A percentile compares a stretch with the other conserved stretches of the same genome.
Evolutionary conservation across 2,329 filamentous ascomycete genomes (phyloP).

Genomic region (Fusarium chaquense): DNA sequence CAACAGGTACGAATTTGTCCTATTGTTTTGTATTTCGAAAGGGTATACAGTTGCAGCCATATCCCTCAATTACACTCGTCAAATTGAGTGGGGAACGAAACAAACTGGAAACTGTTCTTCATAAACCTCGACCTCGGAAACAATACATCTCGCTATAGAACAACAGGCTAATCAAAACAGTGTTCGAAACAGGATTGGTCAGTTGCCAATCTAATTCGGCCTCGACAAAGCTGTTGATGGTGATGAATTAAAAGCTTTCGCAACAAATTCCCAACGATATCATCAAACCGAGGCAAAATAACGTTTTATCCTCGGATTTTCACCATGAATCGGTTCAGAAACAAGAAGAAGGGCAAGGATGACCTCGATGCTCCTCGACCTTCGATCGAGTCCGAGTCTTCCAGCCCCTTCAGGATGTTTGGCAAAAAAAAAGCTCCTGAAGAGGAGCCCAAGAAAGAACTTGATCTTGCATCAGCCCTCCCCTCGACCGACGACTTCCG

Average conservation of each 20-base stretch:
- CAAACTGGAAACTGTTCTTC: background rate
- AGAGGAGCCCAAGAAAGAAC: constrained; percentile 70
- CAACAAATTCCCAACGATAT: constrained; percentile 7
- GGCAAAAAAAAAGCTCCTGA: constrained; percentile 67
- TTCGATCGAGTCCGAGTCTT: constrained; percentile 67
- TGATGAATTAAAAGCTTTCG: constrained; percentile 42
- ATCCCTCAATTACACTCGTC: background rate
- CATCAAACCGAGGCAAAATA: constrained; percentile 6
- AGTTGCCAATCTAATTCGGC: constrained; percentile 26
- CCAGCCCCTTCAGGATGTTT: constrained; percentile 66
- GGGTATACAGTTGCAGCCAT: background rate
- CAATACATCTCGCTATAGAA: background rate
- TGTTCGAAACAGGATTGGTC: constrained; percentile 30
- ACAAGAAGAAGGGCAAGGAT: constrained; percentile 77
- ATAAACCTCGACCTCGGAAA: background rate
- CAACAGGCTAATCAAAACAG: constrained; percentile 21
- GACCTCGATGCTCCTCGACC: constrained; percentile 59
- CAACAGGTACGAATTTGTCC: constrained; percentile 37
- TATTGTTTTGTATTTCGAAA: background rate
- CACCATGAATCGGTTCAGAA: constrained; percentile 81
- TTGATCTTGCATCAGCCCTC: constrained; percentile 80
- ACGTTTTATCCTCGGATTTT: constrained; percentile 5
- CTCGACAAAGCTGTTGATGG: constrained; percentile 8
- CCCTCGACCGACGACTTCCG: constrained; percentile 91
- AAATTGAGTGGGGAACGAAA: background rate